A percentile compares a stretch with the other conserved stretches of the same genome.
phyloP scores from a whole-genome alignment of 2,329 filamentous ascomycete genomes.

The Hypoxylon sp. region DNA sequence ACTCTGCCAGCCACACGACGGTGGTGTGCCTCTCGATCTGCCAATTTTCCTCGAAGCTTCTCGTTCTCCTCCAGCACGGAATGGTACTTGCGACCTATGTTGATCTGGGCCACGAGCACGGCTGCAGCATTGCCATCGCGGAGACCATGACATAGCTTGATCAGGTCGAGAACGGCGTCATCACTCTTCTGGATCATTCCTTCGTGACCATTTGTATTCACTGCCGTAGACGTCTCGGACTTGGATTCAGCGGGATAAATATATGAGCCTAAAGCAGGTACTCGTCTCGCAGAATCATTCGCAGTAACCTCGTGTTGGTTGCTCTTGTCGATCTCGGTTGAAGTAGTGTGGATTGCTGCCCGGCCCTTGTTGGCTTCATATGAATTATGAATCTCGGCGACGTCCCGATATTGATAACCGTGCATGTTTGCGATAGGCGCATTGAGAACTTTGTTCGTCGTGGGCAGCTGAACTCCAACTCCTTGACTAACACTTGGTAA shows the following conservation, averaged over 20 bases:
- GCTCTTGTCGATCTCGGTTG: background rate
- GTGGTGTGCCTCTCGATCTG: background rate
- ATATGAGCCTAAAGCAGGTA: background rate
- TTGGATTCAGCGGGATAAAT: background rate
- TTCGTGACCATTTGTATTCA: background rate
- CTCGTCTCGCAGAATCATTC: background rate
- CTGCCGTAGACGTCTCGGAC: background rate
- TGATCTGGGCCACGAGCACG: constrained; percentile 2
- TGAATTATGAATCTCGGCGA: background rate
- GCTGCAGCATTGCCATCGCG: background rate
- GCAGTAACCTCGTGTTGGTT: background rate
- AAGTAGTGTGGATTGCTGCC: background rate
- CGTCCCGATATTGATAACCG: background rate
- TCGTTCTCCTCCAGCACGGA: background rate
- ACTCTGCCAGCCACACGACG: background rate
- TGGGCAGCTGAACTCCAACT: background rate
- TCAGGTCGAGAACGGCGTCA: background rate
- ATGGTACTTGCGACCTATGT: background rate
- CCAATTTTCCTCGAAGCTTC: background rate
- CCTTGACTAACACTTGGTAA: background rate
- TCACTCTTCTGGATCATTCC: background rate
- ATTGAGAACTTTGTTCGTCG: background rate
- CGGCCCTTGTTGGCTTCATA: background rate
- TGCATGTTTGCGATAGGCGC: background rate
- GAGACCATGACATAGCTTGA: background rate